Base-by-base conservation (phyloP, 2,329 filamentous ascomycete species). In the Pseudocercospora musae region DNA sequence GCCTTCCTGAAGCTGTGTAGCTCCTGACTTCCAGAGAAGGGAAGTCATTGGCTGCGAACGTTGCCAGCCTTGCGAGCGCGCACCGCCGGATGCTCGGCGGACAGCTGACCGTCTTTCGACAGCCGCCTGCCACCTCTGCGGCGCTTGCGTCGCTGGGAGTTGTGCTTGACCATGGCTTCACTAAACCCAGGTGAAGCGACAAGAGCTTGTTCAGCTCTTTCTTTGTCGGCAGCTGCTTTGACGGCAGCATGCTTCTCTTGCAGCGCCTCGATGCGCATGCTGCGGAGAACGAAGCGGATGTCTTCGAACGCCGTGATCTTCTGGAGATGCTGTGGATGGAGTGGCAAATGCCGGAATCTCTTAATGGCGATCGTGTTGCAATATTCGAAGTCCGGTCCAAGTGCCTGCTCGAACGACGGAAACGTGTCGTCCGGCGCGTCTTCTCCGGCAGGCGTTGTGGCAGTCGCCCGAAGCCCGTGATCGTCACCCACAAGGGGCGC, bases 221-320 rank as follows among this genome's bases (percentile, higher is more conserved):
- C 52, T 54, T n/a, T 54, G 27, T 54, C 52, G 52, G 52, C 52
- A 37, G 52, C 29, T 54, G 52, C 52, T 54, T 23, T 18, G 52
- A 54, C 15, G 18, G 8, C n/a, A 33, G 15, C 31, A 8, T 21
- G 18, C 18, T 25, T 29, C 15, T 40, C 27, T 15, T 54, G 52
- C n/a, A 54, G 52, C 27, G 52, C 31, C 7, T 33, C 29, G n/a
- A 20, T 27, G 9, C 52, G 52, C 13, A 54, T 23, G 18, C 52
- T 40, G n/a, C 52, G 25, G n/a, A 54, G 52, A 9, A 18, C 13
- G 52, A 37, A 40, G 11, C n/a, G 27, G n/a, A 54, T 54, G 15
- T 33, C 25, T 15, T 20, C n/a, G n/a, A 21, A 54, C 20, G 52
- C 27, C 18, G 52, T 54, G 31, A 54, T 54, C 31, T 4, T 4